Evolutionary conservation across 768 basidiomycete genomes (phyloP), one percentile per base, ranked within the genome.

Genomic region (Boletus pseudo-olivaceus): DNA sequence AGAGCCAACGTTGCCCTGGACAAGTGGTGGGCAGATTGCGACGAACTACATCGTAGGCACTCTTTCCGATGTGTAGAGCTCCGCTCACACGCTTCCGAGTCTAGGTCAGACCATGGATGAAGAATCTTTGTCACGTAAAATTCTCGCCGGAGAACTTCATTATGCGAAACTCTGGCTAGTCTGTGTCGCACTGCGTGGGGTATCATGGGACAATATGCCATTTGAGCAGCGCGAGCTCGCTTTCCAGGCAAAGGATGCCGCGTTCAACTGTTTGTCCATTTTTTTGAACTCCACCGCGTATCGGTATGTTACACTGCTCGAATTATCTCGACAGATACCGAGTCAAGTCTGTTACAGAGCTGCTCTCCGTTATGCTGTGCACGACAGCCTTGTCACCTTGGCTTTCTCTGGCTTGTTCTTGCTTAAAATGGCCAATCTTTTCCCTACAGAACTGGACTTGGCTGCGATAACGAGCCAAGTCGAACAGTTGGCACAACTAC

Each of bases 111-210:
- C 82, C 2, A 88, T 91, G 83, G 90, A 92, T 56, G 90, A 93
- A 62, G 87, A 93, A 38, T 83, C 88, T 9, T 76, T 97, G 12
- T 78, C 93, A 33, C 83, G 93, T 46, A 94, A 92, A 73, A 84
- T 98, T 45, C 83, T 97, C 20, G 85, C 85, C 3, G 89, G 88
- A 6, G 94, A 97, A 67, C 76, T 96, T 47, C 86, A 94, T 65
- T 94, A 96, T 66, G 90, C 94, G 29, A 95, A 96, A 68, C 78
- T 98, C 5, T 97, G 94, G 94, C 82, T 96, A 32, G 88, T 94
- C 20, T 97, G 94, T 66, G 87, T 96, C 23, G 93, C 93, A 12
- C 75, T 98, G 43, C 83, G 94, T 55, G 94, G 94, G 17, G 90
- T 88, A 26, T 84, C 90, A 5, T 98, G 93, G 94, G 93, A 97